Base-by-base conservation (phyloP, 139 green algal species). In the Coelastrella sp. region DNA sequence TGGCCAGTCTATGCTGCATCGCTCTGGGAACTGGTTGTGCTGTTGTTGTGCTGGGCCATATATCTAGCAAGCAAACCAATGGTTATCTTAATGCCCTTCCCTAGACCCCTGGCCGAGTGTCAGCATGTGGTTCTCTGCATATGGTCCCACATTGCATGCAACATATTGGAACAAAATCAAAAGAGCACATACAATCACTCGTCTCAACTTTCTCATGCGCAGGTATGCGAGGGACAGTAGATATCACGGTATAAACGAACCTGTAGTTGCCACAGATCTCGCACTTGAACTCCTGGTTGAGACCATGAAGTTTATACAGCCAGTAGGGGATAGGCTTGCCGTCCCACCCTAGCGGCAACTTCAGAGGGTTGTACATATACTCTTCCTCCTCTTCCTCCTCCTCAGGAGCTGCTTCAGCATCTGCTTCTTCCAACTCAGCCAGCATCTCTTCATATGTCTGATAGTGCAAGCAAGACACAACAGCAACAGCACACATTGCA, bases 311-410 rank as follows among this genome's bases (percentile, higher is more conserved):
- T 92, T 99, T 99, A 93, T 99, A 99, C 35, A 99, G 95, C 97
- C 97, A 99, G 90, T 99, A 99, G 32, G 97, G 97, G 85, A 99
- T 99, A 85, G 97, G 97, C 92, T 99, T 99, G 79, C 97, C 97
- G 82, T 99, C 97, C 94, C 94, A 99, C n/a, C 97, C 97, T 75
- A 99, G 85, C 38, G 97, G 97, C 76, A 99, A 91, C 94, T 99
- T 99, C 37, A 99, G 92, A n/a, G 97, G 97, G 92, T 99, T 99
- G 94, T 99, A 99, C 13, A 99, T 90, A 63, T 93, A 97, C 71
- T 96, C 93, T 78, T 96, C 94, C 68, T 97, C 93, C 78, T 96
- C 93, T 17, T 97, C 92, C 21, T 79, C 86, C 21, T 88, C 84
- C 30, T 84, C 85, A 2, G 69, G 64, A 53, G 68, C 90, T 9